Conservation (phyloP, 257 asterid species). For the Coffea canephora region DNA sequence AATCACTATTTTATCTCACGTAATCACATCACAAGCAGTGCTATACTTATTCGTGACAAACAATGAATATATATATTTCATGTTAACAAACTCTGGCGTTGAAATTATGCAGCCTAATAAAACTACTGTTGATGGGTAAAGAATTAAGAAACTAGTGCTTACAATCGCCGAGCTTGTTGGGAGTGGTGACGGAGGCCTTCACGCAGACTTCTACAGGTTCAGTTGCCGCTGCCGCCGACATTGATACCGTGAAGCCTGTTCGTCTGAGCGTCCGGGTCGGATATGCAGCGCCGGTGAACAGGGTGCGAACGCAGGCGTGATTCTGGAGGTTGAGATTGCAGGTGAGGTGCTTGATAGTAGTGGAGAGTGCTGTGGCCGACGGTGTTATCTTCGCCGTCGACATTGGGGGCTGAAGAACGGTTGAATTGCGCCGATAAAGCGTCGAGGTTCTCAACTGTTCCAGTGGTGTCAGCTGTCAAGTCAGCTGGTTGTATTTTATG, state of each 20-base stretch:
- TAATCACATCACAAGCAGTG: too few species aligned
- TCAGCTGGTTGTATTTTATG: too few species aligned
- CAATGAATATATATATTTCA: background rate
- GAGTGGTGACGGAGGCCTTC: constrained; percentile 68
- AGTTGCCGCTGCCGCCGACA: constrained; percentile 28
- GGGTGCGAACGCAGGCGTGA: constrained; percentile 8
- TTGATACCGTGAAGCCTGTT: constrained; percentile 28
- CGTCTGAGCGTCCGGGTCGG: constrained; percentile 21
- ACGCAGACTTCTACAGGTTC: constrained; percentile 70
- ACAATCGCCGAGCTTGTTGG: constrained; percentile 92
- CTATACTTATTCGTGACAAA: background rate
- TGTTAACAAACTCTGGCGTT: background rate
- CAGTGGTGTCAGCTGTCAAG: background rate
- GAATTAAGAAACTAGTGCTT: constrained; percentile 13
- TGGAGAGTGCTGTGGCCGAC: constrained; percentile 44
- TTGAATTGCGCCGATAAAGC: background rate
- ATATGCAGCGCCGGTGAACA: constrained; percentile 19
- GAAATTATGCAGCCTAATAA: background rate
- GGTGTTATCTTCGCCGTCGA: constrained; percentile 57
- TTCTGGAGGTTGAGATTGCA: constrained; percentile 19
- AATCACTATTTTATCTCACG: too few species aligned
- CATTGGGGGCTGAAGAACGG: constrained; percentile 17
- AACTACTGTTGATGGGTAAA: background rate
- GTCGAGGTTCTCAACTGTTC: background rate
- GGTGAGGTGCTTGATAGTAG: constrained; percentile 48